phyloP scores from a whole-genome alignment of 2,329 filamentous ascomycete species.

The Lachnellula arida region DNA sequence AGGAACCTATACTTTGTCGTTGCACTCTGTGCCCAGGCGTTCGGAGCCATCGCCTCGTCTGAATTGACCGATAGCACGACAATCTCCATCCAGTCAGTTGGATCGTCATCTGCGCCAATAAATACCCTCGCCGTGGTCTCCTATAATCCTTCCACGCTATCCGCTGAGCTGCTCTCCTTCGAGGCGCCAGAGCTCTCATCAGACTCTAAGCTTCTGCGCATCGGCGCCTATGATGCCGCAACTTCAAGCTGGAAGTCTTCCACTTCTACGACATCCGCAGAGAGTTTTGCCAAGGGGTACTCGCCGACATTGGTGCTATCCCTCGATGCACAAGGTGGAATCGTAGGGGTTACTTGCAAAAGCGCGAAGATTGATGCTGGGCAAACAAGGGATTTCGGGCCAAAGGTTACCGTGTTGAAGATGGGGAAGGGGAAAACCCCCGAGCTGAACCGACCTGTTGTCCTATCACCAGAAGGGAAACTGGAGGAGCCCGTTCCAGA shows the following conservation, averaged over 20 bases:
- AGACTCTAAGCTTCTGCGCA: slow-evolving; percentile 44
- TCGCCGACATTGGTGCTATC: slow-evolving; percentile 52
- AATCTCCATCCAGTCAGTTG: slow-evolving; percentile 29
- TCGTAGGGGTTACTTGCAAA: slow-evolving; percentile 48
- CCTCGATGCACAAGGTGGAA: slow-evolving; percentile 41
- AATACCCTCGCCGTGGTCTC: slow-evolving; percentile 51
- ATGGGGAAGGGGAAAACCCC: slow-evolving; percentile 49
- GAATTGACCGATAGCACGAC: slow-evolving; percentile 34
- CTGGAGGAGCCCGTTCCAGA: slow-evolving; percentile 51
- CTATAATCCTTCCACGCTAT: slow-evolving; percentile 45
- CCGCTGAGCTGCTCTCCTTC: slow-evolving; percentile 48
- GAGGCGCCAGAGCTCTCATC: slow-evolving; percentile 51
- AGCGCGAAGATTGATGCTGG: slow-evolving; percentile 60
- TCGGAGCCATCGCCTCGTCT: slow-evolving; percentile 37
- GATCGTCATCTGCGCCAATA: slow-evolving; percentile 37
- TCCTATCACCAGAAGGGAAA: slow-evolving; percentile 56
- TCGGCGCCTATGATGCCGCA: slow-evolving; percentile 52
- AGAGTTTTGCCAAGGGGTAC: slow-evolving; percentile 59
- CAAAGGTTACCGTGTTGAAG: slow-evolving; percentile 49
- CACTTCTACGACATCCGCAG: slow-evolving; percentile 49
- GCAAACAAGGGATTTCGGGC: slow-evolving; percentile 60
- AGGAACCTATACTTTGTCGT: slow-evolving; percentile 40
- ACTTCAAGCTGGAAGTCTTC: slow-evolving; percentile 47
- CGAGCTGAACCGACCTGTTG: slow-evolving; percentile 58
- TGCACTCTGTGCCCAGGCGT: slow-evolving; percentile 33